phyloP scores from a whole-genome alignment of 2,329 filamentous ascomycete species.

The Septoria linicola region DNA sequence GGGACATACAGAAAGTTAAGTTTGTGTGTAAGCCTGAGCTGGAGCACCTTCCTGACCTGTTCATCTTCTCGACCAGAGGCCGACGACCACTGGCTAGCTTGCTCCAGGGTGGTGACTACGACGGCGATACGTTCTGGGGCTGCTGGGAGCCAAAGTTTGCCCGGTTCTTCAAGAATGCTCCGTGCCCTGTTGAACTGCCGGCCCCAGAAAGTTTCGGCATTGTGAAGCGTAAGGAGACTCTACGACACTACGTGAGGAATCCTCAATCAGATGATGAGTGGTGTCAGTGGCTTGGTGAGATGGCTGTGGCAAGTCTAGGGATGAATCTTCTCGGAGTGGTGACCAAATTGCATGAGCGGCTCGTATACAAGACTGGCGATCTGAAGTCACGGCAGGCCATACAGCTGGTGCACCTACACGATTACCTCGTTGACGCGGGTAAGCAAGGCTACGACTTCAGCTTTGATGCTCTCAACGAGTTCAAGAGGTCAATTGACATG shows the following conservation, averaged over 20 bases:
- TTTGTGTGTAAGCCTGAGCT: conserved; percentile 58
- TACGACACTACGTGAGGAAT: conserved; percentile 44
- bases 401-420: conserved; percentile 43
- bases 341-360: conserved; percentile 63
- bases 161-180: conserved; percentile 63
- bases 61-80: conserved; percentile 71
- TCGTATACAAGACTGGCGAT: conserved; percentile 51
- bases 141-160: conserved; percentile 71
- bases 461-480: conserved; percentile 45
- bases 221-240: conserved; percentile 48
- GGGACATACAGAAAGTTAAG: conserved; percentile 66
- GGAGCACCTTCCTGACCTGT: conserved; percentile 70
- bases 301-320: conserved; percentile 41
- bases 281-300: conserved; percentile 15
- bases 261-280: conserved; percentile 52
- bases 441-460: conserved; percentile 53
- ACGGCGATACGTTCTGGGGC: conserved; percentile 73
- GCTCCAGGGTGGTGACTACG: conserved; percentile 77
- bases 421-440: conserved; percentile 47
- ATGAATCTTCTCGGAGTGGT: conserved; percentile 64
- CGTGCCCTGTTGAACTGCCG: conserved; percentile 48
- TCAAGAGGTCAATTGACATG: conserved; percentile 54
- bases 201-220: conserved; percentile 48
- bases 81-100: conserved; percentile 64
- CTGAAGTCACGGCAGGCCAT: conserved; percentile 12